These are phyloP conservation scores for Cyberlindnera mycetangii DNA, from an alignment of 805 yeast species.

Conservation along the genomic window DNA sequence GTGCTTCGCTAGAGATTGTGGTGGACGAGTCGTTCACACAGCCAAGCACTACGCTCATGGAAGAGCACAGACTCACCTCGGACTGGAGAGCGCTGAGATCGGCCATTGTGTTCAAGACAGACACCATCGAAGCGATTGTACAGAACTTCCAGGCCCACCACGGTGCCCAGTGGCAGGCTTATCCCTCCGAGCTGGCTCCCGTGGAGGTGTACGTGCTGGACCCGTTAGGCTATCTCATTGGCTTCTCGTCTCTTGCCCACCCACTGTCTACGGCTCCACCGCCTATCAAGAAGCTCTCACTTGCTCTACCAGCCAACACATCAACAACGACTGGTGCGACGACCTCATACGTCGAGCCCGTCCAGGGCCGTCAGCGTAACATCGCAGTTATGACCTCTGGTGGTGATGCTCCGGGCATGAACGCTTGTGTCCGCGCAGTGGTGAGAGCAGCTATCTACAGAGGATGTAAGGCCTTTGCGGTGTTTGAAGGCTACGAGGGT, in stretches of 20 bases:
- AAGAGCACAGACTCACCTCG: slow-evolving; percentile 28
- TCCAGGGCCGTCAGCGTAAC: slow-evolving; percentile 28
- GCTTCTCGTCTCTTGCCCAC: slow-evolving; percentile 65
- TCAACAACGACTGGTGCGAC: slow-evolving; percentile 1
- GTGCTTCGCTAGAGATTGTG: slow-evolving; percentile 29
- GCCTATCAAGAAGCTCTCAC: slow-evolving; percentile 6
- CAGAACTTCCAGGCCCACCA: slow-evolving; percentile 29
- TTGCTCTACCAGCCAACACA: neutral
- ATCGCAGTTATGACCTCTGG: slow-evolving; percentile 98
- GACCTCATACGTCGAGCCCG: neutral
- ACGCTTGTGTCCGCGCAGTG: slow-evolving; percentile 92
- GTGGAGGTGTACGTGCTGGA: slow-evolving; percentile 74
- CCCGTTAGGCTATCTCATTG: slow-evolving; percentile 80
- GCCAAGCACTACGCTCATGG: slow-evolving; percentile 29
- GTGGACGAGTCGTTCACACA: slow-evolving; percentile 23
- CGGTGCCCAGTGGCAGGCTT: slow-evolving; percentile 44
- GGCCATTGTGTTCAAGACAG: slow-evolving; percentile 36
- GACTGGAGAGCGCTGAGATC: slow-evolving; percentile 53
- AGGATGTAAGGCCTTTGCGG: slow-evolving; percentile 88
- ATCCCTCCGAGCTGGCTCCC: slow-evolving; percentile 74
- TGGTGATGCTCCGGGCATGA: slow-evolving; percentile 99
- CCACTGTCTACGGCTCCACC: slow-evolving; percentile 53
- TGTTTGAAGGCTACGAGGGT: slow-evolving; percentile 95
- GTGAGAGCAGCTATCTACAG: slow-evolving; percentile 85
- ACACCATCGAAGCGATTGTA: slow-evolving; percentile 26